These are phyloP conservation scores for Neospora caninum DNA, from an alignment of 169 alveolate species.

Conservation along the genomic window DNA sequence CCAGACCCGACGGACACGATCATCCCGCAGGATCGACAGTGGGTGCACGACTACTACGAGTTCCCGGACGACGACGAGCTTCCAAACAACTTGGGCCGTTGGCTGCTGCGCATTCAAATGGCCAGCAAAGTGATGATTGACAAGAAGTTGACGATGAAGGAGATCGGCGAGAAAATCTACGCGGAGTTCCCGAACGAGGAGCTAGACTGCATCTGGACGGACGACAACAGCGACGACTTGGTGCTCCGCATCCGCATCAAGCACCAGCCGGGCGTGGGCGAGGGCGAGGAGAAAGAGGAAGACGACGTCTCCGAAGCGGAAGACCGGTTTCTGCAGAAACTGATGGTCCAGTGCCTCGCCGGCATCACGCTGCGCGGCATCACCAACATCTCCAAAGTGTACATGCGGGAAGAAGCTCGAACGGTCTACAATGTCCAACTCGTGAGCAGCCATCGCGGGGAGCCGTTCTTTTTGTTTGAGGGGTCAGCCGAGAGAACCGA, in stretches of 20 bases:
- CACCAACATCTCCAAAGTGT: constrained; percentile 93
- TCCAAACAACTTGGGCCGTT: constrained; percentile 87
- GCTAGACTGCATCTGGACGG: constrained; percentile 95
- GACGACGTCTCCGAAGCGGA: constrained; percentile 80
- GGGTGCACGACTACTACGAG: constrained; percentile 95
- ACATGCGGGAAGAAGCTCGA: constrained; percentile 95
- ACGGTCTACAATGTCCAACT: constrained; percentile 80
- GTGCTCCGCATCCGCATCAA: constrained; percentile 94
- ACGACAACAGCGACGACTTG: constrained; percentile 96
- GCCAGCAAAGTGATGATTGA: constrained; percentile 94
- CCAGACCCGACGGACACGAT: constrained; percentile 96
- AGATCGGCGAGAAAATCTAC: constrained; percentile 83
- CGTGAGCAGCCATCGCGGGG: not conserved
- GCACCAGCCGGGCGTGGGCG: constrained; percentile 17
- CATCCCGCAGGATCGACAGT: constrained; percentile 89
- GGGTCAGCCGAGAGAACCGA: not conserved
- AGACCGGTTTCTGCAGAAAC: constrained; percentile 86
- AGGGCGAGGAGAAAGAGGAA: constrained; percentile 41
- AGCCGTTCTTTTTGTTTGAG: no score
- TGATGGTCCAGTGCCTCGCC: constrained; percentile 87
- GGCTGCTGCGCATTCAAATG: constrained; percentile 97
- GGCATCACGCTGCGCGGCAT: constrained; percentile 88
- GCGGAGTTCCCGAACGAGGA: constrained; percentile 90
- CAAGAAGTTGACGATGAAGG: constrained; percentile 95
- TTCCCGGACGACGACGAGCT: constrained; percentile 94